These are phyloP conservation scores for Starmerella vitae DNA, from an alignment of 805 yeast species.

Conservation along the genomic window DNA sequence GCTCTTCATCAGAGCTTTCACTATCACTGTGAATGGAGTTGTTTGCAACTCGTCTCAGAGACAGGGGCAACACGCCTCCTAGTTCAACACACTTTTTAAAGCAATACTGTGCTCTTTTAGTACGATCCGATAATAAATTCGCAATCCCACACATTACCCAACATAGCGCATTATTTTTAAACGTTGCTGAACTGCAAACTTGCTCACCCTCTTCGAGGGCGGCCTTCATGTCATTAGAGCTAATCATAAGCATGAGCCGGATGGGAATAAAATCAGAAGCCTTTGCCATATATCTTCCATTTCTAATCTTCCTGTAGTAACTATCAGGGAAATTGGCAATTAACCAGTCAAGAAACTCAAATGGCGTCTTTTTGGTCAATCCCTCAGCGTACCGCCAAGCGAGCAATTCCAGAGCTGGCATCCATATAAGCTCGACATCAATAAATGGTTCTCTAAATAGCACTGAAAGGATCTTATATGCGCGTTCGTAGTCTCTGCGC, in stretches of 20 bases:
- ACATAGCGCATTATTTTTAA: conserved; percentile 6
- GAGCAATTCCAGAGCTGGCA: conserved; percentile 16
- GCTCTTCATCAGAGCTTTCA: not conserved
- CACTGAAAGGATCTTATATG: conserved; percentile 8
- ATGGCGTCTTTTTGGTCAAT: not conserved
- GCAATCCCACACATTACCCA: conserved; percentile 17
- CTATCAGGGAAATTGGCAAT: conserved; percentile 13
- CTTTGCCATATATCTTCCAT: not conserved
- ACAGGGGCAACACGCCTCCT: conserved; percentile 15
- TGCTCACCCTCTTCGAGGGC: conserved; percentile 13
- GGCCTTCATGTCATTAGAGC: not conserved
- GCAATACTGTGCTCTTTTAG: not conserved
- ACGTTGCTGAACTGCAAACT: conserved; percentile 4
- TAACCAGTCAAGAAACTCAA: conserved; percentile 14
- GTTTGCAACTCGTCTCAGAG: too few species aligned
- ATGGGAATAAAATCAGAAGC: conserved; percentile 8
- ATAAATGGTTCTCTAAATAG: conserved; percentile 9
- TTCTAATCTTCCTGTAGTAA: not conserved
- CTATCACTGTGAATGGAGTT: not conserved
- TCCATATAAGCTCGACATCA: conserved; percentile 12
- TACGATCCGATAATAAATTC: not conserved
- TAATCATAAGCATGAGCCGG: conserved; percentile 5
- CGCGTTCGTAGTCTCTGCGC: conserved; percentile 14
- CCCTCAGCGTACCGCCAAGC: conserved; percentile 7
- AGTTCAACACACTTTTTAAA: conserved; percentile 14